Base-by-base conservation (phyloP, 306 rosid genomes). In the Fragaria nilgerrensis region DNA sequence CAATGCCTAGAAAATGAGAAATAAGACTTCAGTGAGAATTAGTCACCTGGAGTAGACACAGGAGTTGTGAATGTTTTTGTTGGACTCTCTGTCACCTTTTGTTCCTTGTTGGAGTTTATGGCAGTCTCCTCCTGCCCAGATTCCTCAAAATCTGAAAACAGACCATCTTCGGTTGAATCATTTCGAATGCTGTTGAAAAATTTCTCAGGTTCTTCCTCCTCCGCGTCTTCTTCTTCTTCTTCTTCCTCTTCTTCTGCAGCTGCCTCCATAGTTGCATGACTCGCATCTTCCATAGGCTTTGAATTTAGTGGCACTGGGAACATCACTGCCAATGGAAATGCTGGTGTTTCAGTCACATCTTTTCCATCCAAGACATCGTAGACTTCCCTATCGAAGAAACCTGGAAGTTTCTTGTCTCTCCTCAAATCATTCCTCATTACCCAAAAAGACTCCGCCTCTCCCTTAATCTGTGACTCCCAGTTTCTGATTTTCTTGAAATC, bases 371-470 rank as follows among this genome's bases (percentile, higher is more conserved):
- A 62, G 19, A 62, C 59, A 13, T 75, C 32, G 59, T 75, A 75
- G 47, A 62, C 71, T 20, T 75, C 78, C 71, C 78, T 66, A 27
- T 75, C 71, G 5, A 75, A 75, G 71, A 75, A 75, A n/a, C 78
- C 78, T 1, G 78, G 78, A 37, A 75, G 71, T 48, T 43, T 75
- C 70, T 67, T 75, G 59, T 62, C 70, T 52, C 59, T 75, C 61
- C 59, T 45, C 47, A 13, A 37, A 75, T 75, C 71, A 62, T 75
- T 75, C 70, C 59, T 75, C 78, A 75, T 75, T 58, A 61, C n/a
- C 78, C 78, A 75, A 75, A 43, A 75, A 7, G 78, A 75, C 78
- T 44, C 47, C 0, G 71, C 58, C 34, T 47, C 61, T 20, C 47
- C 61, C 22, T 75, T 20, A 27, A 11, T 75, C 5, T 29, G 62